phyloP scores from a whole-genome alignment of 1,284 basidiomycete species.

The Coniophora puteana region DNA sequence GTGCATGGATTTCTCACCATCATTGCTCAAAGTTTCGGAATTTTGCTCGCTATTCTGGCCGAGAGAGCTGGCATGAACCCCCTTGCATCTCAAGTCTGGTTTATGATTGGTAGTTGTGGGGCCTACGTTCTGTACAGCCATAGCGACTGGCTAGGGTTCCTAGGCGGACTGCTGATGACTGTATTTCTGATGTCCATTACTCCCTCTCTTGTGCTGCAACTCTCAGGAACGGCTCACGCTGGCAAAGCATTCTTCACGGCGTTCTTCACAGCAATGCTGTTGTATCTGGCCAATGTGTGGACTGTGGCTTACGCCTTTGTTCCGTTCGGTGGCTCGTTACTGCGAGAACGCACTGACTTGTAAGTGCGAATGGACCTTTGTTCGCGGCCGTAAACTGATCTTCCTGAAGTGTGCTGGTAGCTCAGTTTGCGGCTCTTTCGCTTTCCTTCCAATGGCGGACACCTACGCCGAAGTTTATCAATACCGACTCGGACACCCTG shows the following conservation, averaged over 20 bases:
- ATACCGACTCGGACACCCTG: slow-evolving; percentile 6
- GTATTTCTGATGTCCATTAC: slow-evolving; percentile 66
- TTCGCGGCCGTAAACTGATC: slow-evolving; percentile 1
- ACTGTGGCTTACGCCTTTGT: slow-evolving; percentile 96
- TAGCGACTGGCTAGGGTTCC: slow-evolving; percentile 74
- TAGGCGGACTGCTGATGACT: slow-evolving; percentile 66
- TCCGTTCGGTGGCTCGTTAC: slow-evolving; percentile 72
- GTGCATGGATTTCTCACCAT: slow-evolving; percentile 72
- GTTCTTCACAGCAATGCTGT: slow-evolving; percentile 60
- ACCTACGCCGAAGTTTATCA: too few relatives aligned
- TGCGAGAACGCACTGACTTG: slow-evolving; percentile 82
- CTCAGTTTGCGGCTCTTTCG: slow-evolving; percentile 47
- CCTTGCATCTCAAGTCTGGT: slow-evolving; percentile 47
- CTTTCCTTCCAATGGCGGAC: slow-evolving; percentile 43
- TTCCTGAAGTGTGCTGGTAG: slow-evolving; percentile 42
- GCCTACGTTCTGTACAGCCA: slow-evolving; percentile 58
- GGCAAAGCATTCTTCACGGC: slow-evolving; percentile 52
- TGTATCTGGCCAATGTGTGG: slow-evolving; percentile 72
- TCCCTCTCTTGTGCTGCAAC: slow-evolving; percentile 49
- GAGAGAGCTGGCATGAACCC: too few relatives aligned
- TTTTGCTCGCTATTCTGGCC: too few relatives aligned
- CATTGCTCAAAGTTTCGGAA: slow-evolving; percentile 57
- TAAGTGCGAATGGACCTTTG: slow-evolving; percentile 29
- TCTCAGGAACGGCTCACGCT: slow-evolving; percentile 36
- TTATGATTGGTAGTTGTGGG: slow-evolving; percentile 46